Conservation (phyloP, 306 rosid genomes). For the Prinsepia uniflora region DNA sequence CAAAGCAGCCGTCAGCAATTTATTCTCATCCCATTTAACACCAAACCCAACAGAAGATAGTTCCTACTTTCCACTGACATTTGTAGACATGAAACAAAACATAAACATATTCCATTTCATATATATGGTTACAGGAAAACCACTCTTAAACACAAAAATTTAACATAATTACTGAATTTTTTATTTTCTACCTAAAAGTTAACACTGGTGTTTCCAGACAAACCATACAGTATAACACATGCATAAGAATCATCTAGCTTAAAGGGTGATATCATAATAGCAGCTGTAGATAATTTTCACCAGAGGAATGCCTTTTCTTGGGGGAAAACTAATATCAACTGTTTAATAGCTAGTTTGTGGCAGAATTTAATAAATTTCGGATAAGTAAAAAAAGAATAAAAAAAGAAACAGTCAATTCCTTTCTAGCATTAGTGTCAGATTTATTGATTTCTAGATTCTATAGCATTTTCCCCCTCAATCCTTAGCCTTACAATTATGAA, state of each 20-base stretch:
- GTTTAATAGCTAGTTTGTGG: background rate
- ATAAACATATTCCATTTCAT: background rate
- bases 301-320: background rate
- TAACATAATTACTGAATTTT: background rate
- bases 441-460: background rate
- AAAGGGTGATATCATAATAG: background rate
- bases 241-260: background rate
- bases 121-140: background rate
- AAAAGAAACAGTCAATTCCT: background rate
- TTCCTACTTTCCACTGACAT: background rate
- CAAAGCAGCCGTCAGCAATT: background rate
- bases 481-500: background rate
- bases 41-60: background rate
- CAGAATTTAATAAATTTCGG: background rate
- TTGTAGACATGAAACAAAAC: conserved; percentile 4
- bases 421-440: background rate
- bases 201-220: background rate
- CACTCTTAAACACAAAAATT: background rate
- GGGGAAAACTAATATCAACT: background rate
- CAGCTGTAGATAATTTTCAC: background rate
- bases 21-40: background rate
- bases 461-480: background rate
- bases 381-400: background rate
- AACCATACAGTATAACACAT: background rate
- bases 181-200: background rate